phyloP scores from a whole-genome alignment of 2,329 filamentous ascomycete genomes.

The Xylogone sp. region DNA sequence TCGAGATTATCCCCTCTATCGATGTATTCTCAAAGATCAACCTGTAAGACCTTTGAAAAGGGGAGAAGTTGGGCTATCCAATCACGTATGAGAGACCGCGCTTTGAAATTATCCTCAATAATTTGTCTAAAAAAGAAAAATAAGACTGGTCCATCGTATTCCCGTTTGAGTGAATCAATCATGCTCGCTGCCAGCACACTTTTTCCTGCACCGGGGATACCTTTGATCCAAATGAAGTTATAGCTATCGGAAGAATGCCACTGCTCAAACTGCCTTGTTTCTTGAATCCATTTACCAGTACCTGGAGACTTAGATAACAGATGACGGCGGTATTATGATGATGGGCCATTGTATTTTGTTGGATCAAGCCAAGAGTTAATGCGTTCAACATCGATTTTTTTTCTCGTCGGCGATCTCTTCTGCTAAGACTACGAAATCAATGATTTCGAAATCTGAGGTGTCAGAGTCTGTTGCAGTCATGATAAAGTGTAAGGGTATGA shows the following conservation, averaged over 20 bases:
- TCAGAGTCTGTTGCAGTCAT: not conserved
- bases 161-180: slow-evolving; percentile 12
- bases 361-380: slow-evolving; percentile 3
- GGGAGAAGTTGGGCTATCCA: slow-evolving; percentile 28
- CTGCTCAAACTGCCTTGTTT: slow-evolving; percentile 2
- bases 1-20: slow-evolving; percentile 9
- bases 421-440: not conserved
- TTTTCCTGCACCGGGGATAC: slow-evolving; percentile 42
- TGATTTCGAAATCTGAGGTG: not conserved
- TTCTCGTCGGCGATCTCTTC: not conserved
- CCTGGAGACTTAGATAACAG: slow-evolving; percentile 2
- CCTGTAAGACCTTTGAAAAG: slow-evolving; percentile 24
- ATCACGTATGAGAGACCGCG: slow-evolving; percentile 25
- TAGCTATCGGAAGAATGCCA: slow-evolving; percentile 20
- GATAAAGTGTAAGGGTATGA: not conserved
- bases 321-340: slow-evolving; percentile 1
- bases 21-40: slow-evolving; percentile 9
- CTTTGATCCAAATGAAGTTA: slow-evolving; percentile 43
- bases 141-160: slow-evolving; percentile 20
- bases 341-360: not conserved
- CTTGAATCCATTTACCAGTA: slow-evolving; percentile 3
- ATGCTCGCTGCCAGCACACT: slow-evolving; percentile 33
- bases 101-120: slow-evolving; percentile 26
- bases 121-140: slow-evolving; percentile 37
- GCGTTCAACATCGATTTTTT: not conserved